Base-by-base conservation (phyloP, 768 basidiomycete genomes). In the Auricularia cornea region DNA sequence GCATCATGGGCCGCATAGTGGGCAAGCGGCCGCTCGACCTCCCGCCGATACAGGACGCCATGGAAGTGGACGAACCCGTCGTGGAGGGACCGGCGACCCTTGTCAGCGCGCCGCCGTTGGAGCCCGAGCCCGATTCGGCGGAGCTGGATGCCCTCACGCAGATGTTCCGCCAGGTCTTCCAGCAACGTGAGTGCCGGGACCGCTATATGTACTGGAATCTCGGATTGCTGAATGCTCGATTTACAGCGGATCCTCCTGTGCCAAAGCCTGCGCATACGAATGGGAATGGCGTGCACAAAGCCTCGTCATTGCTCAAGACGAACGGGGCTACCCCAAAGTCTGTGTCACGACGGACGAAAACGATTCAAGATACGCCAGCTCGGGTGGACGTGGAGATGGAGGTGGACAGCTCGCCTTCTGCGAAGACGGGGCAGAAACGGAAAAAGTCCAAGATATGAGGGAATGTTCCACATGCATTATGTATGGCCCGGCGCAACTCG, bases 1-100 rank as follows among this genome's bases (percentile, higher is more conserved):
- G 86, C 26, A 76, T 87, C 64, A 77, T 87, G 67, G 74, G 77
- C 59, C 76, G 79, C 32, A 80, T 87, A 18, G 63, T 75, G 23
- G 66, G 57, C 6, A 62, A 61, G n/a, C 32, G 62, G 30, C 12
- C 14, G 35, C 48, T 59, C 14, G 60, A 29, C 32, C 28, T 18
- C 18, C 64, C 30, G 60, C 41, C 56, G 31, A 61, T 35, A 62
- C 41, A 60, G 44, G 14, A 52, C 64, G 20, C 23, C 41, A 18
- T 3, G 44, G 28, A 31, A 38, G 18, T 38, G 52, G 30, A 29
- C 30, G 18, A 10, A 6, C 54, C 54, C 26, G 28, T 31, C 14
- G 28, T 57, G 28, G 29, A 57, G 26, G 28, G 33, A 69, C 72
- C 81, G 60, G 73, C 71, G 54, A 60, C 70, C 6, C 75, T 59